These are phyloP conservation scores for Cenchrus americanus DNA, from an alignment of 176 grass and related monocot genomes.

Conservation along the genomic window DNA sequence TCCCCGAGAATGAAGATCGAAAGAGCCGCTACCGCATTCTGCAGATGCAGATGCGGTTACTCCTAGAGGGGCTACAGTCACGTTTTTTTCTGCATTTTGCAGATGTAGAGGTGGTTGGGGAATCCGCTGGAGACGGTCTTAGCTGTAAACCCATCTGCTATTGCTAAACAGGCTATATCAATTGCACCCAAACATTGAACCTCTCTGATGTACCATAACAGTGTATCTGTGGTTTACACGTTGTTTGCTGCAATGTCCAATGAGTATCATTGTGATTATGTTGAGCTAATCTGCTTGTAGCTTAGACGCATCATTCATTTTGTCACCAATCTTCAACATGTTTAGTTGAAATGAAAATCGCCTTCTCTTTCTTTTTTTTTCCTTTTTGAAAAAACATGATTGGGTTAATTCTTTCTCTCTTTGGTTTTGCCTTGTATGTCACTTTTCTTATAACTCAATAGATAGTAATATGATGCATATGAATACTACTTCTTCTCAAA, in stretches of 20 bases:
- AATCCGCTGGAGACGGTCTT: too few relatives aligned
- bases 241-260: slow-evolving; percentile 24
- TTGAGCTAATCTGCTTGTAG: neutral
- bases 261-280: neutral
- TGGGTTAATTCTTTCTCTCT: neutral
- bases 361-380: neutral
- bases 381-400: neutral
- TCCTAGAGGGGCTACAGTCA: too few relatives aligned
- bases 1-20: too few relatives aligned
- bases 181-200: slow-evolving; percentile 4
- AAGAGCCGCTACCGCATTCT: too few relatives aligned
- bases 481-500: slow-evolving; percentile 34
- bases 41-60: too few relatives aligned
- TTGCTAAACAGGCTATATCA: too few relatives aligned
- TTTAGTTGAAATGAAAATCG: neutral
- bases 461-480: neutral
- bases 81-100: too few relatives aligned
- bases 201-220: neutral
- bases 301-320: neutral
- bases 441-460: slow-evolving; percentile 9
- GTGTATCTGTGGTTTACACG: neutral
- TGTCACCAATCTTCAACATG: neutral
- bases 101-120: too few relatives aligned
- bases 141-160: too few relatives aligned
- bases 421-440: slow-evolving; percentile 6